A percentile compares a stretch with the other conserved stretches of the same genome.
Evolutionary conservation across 2,329 filamentous ascomycete species (phyloP).

Genomic region (Fusarium sp.): DNA sequence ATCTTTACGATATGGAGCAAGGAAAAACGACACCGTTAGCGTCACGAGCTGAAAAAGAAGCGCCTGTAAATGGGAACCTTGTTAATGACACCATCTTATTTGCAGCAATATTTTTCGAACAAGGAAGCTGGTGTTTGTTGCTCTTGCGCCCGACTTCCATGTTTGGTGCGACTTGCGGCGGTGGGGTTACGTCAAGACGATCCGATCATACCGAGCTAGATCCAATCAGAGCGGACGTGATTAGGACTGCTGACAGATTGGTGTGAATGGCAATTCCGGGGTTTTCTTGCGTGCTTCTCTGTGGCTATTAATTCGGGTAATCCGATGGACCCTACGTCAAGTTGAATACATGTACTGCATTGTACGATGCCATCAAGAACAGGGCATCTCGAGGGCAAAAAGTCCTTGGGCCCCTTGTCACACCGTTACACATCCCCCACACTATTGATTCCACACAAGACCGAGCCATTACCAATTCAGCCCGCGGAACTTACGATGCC

Average conservation of each 20-base stretch:
- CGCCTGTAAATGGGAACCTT: background rate
- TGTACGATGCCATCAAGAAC: background rate
- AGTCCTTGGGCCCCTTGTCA: background rate
- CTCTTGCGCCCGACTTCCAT: background rate
- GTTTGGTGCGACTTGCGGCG: background rate
- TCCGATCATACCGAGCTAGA: background rate
- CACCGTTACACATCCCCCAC: background rate
- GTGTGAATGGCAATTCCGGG: background rate
- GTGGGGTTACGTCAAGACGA: background rate
- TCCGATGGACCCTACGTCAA: background rate
- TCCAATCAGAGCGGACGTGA: background rate
- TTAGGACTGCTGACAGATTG: background rate
- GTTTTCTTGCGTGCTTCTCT: constrained; percentile 1
- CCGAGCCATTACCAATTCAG: constrained; percentile 2
- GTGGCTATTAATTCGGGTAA: background rate
- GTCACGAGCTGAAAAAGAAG: background rate
- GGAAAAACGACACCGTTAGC: background rate
- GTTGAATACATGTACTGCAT: background rate
- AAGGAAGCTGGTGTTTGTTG: background rate
- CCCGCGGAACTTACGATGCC: constrained; percentile 18
- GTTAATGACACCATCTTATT: background rate
- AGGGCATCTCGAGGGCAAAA: background rate
- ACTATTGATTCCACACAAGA: background rate
- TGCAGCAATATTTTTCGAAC: background rate
- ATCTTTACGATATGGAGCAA: background rate